Conservation (phyloP, 1,139 yeast genomes). For the Pichia sp. region DNA sequence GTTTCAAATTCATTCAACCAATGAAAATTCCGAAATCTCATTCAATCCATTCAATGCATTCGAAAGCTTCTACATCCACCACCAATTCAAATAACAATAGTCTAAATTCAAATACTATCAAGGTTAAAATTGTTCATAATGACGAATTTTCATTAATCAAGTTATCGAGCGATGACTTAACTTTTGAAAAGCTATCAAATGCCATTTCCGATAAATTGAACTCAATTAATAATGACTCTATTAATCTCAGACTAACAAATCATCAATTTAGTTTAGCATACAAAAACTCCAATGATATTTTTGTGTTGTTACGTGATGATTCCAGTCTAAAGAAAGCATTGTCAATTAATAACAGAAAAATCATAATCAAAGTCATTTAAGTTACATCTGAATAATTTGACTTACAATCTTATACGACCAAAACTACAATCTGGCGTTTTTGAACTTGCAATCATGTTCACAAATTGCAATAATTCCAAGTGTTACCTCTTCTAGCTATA, state of each 20-base stretch:
- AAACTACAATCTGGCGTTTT: too few relatives aligned
- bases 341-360: conserved; percentile 2
- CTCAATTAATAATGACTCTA: neutral
- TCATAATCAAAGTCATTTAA: conserved; percentile 9
- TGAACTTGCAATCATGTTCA: too few relatives aligned
- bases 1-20: neutral
- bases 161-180: conserved; percentile 6
- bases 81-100: neutral
- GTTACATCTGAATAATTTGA: neutral
- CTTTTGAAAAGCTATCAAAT: conserved; percentile 9
- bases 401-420: too few relatives aligned
- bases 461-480: too few relatives aligned
- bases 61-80: conserved; percentile 5
- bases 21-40: neutral
- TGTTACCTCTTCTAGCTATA: too few relatives aligned
- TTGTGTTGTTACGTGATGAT: conserved; percentile 9
- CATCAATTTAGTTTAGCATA: conserved; percentile 11
- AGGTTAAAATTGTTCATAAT: conserved; percentile 10
- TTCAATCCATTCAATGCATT: conserved; percentile 2
- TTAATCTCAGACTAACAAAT: neutral
- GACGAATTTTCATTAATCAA: conserved; percentile 16
- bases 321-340: conserved; percentile 6
- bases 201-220: conserved; percentile 9
- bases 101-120: neutral
- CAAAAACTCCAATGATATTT: conserved; percentile 11